Conservation (phyloP, 495 filamentous ascomycete genomes). For the Parachaetomium inaequale region DNA sequence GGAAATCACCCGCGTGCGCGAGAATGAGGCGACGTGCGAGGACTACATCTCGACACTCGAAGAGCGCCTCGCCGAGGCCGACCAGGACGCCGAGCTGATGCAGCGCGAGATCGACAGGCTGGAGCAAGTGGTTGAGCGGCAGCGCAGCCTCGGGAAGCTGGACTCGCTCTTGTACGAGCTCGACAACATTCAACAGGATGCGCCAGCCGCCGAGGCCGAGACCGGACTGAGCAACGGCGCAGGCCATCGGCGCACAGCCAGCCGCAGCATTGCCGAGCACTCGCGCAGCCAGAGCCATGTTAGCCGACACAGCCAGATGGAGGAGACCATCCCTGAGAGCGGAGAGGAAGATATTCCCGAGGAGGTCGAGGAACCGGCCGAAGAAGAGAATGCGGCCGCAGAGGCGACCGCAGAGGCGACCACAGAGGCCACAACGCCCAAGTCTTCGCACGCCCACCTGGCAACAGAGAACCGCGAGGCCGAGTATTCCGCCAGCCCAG, state of each 20-base stretch:
- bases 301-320: conserved; percentile 48
- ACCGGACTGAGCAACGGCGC: conserved; percentile 35
- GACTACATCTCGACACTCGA: conserved; percentile 98
- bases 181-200: conserved; percentile 71
- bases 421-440: conserved; percentile 28
- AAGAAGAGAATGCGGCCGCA: conserved; percentile 19
- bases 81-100: conserved; percentile 95
- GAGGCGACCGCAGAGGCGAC: conserved; percentile 21
- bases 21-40: conserved; percentile 83
- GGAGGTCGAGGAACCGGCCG: conserved; percentile 30
- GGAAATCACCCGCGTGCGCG: conserved; percentile 83
- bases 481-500: conserved; percentile 59
- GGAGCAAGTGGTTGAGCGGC: conserved; percentile 92
- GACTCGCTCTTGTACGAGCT: conserved; percentile 89
- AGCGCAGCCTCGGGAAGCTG: conserved; percentile 89
- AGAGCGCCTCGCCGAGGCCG: conserved; percentile 89
- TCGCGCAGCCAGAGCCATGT: conserved; percentile 49
- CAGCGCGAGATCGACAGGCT: conserved; percentile 91
- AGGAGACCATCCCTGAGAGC: conserved; percentile 52
- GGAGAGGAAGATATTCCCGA: conserved; percentile 34
- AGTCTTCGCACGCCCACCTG: conserved; percentile 25
- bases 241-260: conserved; percentile 42
- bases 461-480: conserved; percentile 14
- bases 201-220: conserved; percentile 36
- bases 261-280: conserved; percentile 44